phyloP scores from a whole-genome alignment of 345 rosid species.

The Syzygium jambos region DNA sequence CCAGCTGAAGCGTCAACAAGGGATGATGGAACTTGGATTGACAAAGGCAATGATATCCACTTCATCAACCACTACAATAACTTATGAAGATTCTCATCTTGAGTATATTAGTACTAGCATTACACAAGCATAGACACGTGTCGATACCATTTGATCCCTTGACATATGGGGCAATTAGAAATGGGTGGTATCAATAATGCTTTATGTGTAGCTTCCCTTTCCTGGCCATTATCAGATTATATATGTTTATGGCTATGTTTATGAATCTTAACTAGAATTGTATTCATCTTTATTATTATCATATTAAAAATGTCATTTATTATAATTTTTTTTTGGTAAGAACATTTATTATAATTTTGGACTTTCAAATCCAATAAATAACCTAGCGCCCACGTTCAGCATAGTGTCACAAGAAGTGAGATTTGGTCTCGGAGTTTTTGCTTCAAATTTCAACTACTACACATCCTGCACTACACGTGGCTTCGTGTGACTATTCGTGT shows the following conservation, averaged over 20 bases:
- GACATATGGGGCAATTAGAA: not conserved
- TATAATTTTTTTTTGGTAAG: no score
- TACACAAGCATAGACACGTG: not conserved
- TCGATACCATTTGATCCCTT: rapidly evolving
- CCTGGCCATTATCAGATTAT: not conserved
- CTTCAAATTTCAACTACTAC: not conserved
- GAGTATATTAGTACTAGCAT: not conserved
- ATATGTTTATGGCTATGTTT: not conserved
- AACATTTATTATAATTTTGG: no score
- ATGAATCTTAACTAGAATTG: not conserved
- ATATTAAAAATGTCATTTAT: not conserved
- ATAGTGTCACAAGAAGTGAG: not conserved
- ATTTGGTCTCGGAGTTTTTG: not conserved
- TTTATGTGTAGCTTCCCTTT: not conserved
- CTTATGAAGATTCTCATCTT: not conserved
- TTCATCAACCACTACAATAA: not conserved
- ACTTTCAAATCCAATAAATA: not conserved
- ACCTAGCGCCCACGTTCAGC: not conserved
- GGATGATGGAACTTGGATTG: no score
- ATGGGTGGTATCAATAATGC: not conserved
- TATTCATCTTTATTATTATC: not conserved
- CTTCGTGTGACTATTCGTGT: rapidly evolving
- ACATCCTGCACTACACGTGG: rapidly evolving
- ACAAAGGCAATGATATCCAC: not conserved
- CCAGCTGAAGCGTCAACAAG: no score